Evolutionary conservation across 495 filamentous ascomycete species (phyloP), one percentile per base, ranked within the genome.

Genomic region (Neurospora tetrasperma): DNA sequence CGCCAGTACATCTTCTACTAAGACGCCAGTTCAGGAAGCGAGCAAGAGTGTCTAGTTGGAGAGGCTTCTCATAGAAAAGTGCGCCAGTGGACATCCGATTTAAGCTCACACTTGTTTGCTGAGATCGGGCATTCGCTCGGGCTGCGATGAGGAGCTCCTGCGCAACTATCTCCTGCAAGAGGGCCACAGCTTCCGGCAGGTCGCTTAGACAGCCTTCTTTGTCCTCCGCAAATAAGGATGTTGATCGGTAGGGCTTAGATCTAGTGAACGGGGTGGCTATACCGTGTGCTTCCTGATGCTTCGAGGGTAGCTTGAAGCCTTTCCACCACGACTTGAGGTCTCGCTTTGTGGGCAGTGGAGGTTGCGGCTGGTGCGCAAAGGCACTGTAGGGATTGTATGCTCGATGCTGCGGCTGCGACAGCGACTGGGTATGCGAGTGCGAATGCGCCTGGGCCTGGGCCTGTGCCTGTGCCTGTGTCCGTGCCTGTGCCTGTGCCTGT

Each of bases 261-360:
- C 54, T 73, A 76, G 62, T 74, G 70, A 70, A 76, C 39, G 72
- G 75, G 75, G 70, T 66, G 71, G 71, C 73, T 82, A 79, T 89
- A 94, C 92, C 91, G 86, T 93, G 91, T 71, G 88, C 83, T 72
- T 95, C 93, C 75, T 94, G 91, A 78, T 90, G 90, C 79, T 90
- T 90, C 16, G 87, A 83, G 69, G 89, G 89, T 42, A 89, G 86
- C 82, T 92, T 93, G 84, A 98, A 97, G 69, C 88, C 87, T 82
- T 90, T 94, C 94, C 94, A 97, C 94, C 94, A 98, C 39, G 90
- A 93, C 76, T 92, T 90, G 72, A 97, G 84, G 77, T 96, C 93
- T 78, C 92, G 88, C 82, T 89, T 94, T 70, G 88, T 90, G 42
- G 93, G 90, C 14, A 43, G 73, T 14, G 75, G 77, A 20, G 74